Evolutionary conservation across 2,329 filamentous ascomycete species (phyloP), one percentile per base, ranked within the genome.

Genomic region (Trichophyton simii): DNA sequence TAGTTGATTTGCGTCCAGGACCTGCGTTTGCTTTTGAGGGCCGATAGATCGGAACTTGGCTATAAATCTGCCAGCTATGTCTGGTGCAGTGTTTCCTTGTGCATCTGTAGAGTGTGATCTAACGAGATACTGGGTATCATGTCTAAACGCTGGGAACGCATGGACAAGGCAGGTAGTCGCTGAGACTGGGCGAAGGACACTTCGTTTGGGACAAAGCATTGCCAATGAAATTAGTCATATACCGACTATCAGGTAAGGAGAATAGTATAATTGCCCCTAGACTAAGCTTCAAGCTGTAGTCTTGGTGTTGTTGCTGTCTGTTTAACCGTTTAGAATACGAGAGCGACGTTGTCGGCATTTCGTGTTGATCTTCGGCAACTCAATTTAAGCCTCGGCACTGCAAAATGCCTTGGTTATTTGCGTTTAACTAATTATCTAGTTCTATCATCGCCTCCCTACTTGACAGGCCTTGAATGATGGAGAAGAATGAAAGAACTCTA

Each of bases 1-100:
- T 0, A 87, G 73, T 68, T 87, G 84, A 65, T 86, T 86, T 11
- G 75, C 77, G 68, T 87, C 84, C 5, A 87, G 73, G 2, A 78
- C 61, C 67, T 87, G 84, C 2, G 71, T 72, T 52, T 76, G 77
- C 3, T 70, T 71, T 65, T 75, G 73, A 0, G 76, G 75, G 1
- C 76, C 73, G 3, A 72, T 69, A 4, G 73, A 73, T 61, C 76
- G 73, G 57, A 76, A 76, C 59, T 72, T 73, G 5, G 70, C 68
- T 18, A 79, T 71, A 65, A 79, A 79, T 50, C 71, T 68, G 13
- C 70, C 64, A 4, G 76, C 75, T 61, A 75, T 67, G 44, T 69
- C 64, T 20, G 71, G 61, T 60, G 74, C 71, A 44, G 69, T 70
- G 3, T 46, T 2, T 8, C 15, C 34, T 22, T 28, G 34, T 8